Evolutionary conservation across 2,329 filamentous ascomycete genomes (phyloP).

Genomic region (Proliferodiscus dingleyae): DNA sequence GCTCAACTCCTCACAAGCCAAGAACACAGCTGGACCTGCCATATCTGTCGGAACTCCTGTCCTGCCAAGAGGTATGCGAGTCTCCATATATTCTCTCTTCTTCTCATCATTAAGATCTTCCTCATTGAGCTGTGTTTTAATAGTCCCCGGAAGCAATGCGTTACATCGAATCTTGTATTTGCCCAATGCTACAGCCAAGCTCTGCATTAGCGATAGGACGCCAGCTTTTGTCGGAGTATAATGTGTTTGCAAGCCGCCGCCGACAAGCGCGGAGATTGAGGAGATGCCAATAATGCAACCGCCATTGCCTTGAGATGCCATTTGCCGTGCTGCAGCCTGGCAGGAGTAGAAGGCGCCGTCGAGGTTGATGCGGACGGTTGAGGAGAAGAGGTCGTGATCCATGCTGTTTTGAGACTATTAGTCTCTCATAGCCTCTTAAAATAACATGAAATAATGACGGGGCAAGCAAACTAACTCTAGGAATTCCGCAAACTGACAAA

Average conservation of each 20-base stretch:
- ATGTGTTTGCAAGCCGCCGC: conserved; percentile 73
- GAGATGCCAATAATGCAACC: conserved; percentile 77
- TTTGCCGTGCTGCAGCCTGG: conserved; percentile 79
- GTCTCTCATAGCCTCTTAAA: too few relatives aligned
- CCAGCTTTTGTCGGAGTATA: conserved; percentile 90
- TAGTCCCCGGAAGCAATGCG: conserved; percentile 76
- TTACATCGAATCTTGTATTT: conserved; percentile 76
- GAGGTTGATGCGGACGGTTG: conserved; percentile 75
- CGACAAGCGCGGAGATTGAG: conserved; percentile 70
- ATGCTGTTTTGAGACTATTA: too few relatives aligned
- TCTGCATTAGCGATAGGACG: conserved; percentile 77
- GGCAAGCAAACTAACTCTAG: conserved; percentile 62
- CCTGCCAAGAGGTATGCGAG: conserved; percentile 71
- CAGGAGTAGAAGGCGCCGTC: conserved; percentile 84
- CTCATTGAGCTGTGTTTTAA: conserved; percentile 80
- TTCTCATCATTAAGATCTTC: conserved; percentile 68
- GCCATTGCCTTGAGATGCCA: conserved; percentile 62
- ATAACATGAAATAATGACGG: too few relatives aligned
- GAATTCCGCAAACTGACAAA: conserved; percentile 86
- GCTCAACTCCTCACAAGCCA: conserved; percentile 74
- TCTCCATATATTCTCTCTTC: conserved; percentile 76
- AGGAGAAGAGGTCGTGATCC: conserved; percentile 61
- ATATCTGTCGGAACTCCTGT: conserved; percentile 70
- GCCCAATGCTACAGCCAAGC: conserved; percentile 72
- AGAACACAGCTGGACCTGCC: conserved; percentile 78